Conservation (phyloP, 1,139 yeast genomes). For the Candida tropicalis region DNA sequence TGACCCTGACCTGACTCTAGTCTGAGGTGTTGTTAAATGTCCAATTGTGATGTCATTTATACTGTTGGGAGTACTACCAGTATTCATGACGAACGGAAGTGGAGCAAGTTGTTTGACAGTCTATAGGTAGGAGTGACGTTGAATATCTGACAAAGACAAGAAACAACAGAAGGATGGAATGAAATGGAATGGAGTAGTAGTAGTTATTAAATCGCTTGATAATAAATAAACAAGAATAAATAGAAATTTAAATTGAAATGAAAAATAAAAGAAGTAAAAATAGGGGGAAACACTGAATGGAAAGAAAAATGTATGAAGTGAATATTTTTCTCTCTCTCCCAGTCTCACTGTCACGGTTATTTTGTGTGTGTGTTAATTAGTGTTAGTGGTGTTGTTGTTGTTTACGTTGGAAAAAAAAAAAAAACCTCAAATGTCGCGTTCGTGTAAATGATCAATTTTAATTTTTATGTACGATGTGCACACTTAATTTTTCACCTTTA, state of each 20-base stretch:
- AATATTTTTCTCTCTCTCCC: neutral
- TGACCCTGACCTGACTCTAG: conserved; percentile 46
- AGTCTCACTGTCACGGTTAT: neutral
- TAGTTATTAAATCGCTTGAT: neutral
- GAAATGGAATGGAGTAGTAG: neutral
- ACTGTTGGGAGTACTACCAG: conserved; percentile 1
- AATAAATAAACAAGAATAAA: neutral
- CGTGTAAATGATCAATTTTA: neutral
- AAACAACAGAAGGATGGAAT: no score
- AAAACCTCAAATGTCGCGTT: conserved; percentile 2
- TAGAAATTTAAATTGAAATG: neutral
- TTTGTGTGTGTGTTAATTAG: neutral
- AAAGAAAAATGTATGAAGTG: neutral
- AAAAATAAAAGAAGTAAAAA: neutral
- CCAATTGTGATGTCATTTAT: conserved; percentile 5
- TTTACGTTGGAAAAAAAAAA: conserved; percentile 2
- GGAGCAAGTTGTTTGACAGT: no score
- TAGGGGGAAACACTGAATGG: neutral
- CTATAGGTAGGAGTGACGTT: no score
- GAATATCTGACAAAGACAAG: no score
- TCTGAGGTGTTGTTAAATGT: conserved; percentile 12
- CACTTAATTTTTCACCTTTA: no score
- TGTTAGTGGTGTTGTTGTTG: conserved; percentile 1
- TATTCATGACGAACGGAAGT: neutral
- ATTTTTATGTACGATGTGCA: no score